A percentile compares a stretch with the other conserved stretches of the same genome.
Conservation (phyloP, 2,329 filamentous ascomycete genomes). For the Hyphodiscus sp. region DNA sequence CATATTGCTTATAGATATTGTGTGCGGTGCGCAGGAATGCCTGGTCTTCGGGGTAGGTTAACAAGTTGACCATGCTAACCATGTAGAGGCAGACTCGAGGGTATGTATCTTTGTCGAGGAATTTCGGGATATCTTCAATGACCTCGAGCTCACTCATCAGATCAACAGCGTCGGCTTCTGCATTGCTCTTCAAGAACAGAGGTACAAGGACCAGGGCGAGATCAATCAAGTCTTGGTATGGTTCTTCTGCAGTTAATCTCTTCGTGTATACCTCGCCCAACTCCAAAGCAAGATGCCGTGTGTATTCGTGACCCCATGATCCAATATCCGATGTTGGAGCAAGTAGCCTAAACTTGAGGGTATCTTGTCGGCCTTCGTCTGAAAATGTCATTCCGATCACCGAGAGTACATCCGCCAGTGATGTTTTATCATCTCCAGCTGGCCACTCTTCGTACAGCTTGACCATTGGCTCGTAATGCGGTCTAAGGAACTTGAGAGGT, state of each 20-base stretch:
- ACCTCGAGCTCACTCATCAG: slow-evolving; percentile 96
- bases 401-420: slow-evolving; percentile 89
- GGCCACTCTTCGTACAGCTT: slow-evolving; percentile 88
- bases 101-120: slow-evolving; percentile 91
- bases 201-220: slow-evolving; percentile 81
- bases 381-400: slow-evolving; percentile 99
- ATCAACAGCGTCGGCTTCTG: slow-evolving; percentile 95
- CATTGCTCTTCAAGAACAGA: slow-evolving; percentile 94
- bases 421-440: slow-evolving; percentile 74
- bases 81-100: slow-evolving; percentile 92
- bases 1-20: slow-evolving; percentile 87
- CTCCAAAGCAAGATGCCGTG: slow-evolving; percentile 88
- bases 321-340: slow-evolving; percentile 87
- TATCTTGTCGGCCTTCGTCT: slow-evolving; percentile 92
- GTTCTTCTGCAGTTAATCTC: slow-evolving; percentile 77
- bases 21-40: slow-evolving; percentile 90
- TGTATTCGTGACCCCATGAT: slow-evolving; percentile 98
- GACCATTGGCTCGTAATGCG: slow-evolving; percentile 86
- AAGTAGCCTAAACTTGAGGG: slow-evolving; percentile 88
- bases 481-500: slow-evolving; percentile 93
- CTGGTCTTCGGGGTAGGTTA: slow-evolving; percentile 97
- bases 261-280: slow-evolving; percentile 92
- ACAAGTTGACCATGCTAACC: slow-evolving; percentile 96
- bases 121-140: slow-evolving; percentile 83
- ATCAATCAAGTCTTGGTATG: slow-evolving; percentile 76